A percentile compares a stretch with the other conserved stretches of the same genome.
Evolutionary conservation across 805 yeast genomes (phyloP).

Genomic region (Lipomyces japonicus): DNA sequence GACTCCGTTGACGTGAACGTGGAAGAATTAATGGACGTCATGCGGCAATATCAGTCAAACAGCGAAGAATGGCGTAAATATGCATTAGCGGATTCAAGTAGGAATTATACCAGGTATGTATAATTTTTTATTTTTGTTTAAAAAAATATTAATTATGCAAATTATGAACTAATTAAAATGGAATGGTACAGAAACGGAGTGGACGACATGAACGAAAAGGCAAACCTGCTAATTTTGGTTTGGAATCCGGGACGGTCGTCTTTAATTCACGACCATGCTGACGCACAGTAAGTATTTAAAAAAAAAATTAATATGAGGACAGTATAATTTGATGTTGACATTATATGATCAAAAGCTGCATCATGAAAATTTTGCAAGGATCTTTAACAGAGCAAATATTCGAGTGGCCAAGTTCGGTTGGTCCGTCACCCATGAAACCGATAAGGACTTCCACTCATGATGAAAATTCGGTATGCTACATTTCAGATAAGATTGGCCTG

Average conservation of each 20-base stretch:
- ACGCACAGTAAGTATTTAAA: slow-evolving; percentile 48
- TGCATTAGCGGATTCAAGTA: slow-evolving; percentile 51
- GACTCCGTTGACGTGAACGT: slow-evolving; percentile 52
- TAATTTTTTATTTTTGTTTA: background rate
- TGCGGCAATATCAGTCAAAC: slow-evolving; percentile 49
- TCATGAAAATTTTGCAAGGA: slow-evolving; percentile 66
- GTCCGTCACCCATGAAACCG: slow-evolving; percentile 31
- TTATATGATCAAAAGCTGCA: slow-evolving; percentile 41
- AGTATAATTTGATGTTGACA: background rate
- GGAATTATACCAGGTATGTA: slow-evolving; percentile 45
- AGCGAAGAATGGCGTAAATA: slow-evolving; percentile 56
- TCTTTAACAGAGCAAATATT: slow-evolving; percentile 54
- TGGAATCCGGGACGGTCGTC: slow-evolving; percentile 68
- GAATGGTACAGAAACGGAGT: slow-evolving; percentile 68
- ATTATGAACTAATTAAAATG: background rate
- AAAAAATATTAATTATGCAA: no score
- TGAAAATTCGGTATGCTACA: slow-evolving; percentile 54
- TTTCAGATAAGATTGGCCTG: slow-evolving; percentile 60
- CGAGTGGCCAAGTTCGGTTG: slow-evolving; percentile 44
- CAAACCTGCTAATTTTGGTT: slow-evolving; percentile 60
- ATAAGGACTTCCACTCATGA: slow-evolving; percentile 33
- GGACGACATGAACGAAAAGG: slow-evolving; percentile 64
- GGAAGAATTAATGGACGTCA: slow-evolving; percentile 42
- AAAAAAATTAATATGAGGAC: background rate
- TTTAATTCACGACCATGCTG: slow-evolving; percentile 69